Evolutionary conservation across 331 rosid genomes (phyloP).

Genomic region (Spiraea crenata): DNA sequence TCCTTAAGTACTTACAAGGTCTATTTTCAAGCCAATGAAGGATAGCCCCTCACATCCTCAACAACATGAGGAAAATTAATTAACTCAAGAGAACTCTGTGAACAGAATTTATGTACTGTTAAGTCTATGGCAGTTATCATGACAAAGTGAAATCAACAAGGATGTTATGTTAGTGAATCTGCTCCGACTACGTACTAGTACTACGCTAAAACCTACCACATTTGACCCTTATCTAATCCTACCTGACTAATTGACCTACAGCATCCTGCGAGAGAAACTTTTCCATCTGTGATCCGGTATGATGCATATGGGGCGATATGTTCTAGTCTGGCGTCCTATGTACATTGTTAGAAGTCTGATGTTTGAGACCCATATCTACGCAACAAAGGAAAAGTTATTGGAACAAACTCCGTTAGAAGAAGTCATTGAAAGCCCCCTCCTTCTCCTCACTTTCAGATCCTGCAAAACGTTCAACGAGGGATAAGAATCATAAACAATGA

Average conservation of each 20-base stretch:
- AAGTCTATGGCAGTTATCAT: not conserved
- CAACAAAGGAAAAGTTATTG: slow-evolving; percentile 22
- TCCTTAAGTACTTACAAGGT: no score
- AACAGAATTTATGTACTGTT: slow-evolving; percentile 2
- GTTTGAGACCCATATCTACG: slow-evolving; percentile 7
- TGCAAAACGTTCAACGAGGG: slow-evolving; percentile 47
- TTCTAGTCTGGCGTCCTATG: slow-evolving; percentile 15
- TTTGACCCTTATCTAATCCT: not conserved
- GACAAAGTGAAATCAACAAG: slow-evolving; percentile 10
- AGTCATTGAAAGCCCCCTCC: slow-evolving; percentile 82
- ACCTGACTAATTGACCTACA: slow-evolving; percentile 13
- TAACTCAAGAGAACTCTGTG: not conserved
- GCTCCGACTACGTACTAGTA: slow-evolving; percentile 3
- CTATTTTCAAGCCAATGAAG: no score
- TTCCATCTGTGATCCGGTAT: slow-evolving; percentile 6
- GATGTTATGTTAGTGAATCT: not conserved
- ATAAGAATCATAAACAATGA: slow-evolving; percentile 17
- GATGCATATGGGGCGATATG: slow-evolving; percentile 7
- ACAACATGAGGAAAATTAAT: not conserved
- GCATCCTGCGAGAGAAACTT: not conserved
- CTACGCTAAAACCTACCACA: slow-evolving; percentile 5
- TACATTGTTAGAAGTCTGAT: slow-evolving; percentile 15
- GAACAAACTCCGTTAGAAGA: slow-evolving; percentile 59
- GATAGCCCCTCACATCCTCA: no score
- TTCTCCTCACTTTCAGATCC: slow-evolving; percentile 61